Evolutionary conservation across 1,139 yeast genomes (phyloP).

Genomic region (Kluyveromyces marxianus): DNA sequence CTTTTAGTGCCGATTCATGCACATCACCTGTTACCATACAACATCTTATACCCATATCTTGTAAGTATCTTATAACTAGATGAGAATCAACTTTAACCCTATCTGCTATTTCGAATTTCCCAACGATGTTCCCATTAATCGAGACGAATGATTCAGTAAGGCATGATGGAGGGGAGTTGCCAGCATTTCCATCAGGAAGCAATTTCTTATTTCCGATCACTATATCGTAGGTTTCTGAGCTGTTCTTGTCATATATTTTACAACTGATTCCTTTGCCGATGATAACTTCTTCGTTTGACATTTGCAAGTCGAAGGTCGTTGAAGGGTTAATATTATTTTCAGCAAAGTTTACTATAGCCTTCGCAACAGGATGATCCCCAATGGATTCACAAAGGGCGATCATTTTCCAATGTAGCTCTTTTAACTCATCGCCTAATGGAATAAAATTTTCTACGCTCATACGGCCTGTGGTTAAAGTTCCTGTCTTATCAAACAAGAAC

Average conservation of each 20-base stretch:
- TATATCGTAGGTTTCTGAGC: conserved; percentile 30
- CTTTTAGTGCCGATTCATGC: conserved; percentile 49
- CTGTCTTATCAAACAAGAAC: conserved; percentile 89
- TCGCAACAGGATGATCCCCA: conserved; percentile 87
- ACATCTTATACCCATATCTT: conserved; percentile 49
- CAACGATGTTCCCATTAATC: conserved; percentile 52
- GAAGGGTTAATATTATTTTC: conserved; percentile 14
- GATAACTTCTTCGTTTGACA: conserved; percentile 41
- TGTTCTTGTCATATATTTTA: conserved; percentile 23
- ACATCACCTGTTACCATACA: conserved; percentile 93
- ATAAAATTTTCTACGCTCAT: conserved; percentile 46
- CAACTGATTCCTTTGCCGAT: conserved; percentile 66
- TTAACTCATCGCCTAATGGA: background rate
- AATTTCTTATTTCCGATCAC: conserved; percentile 52
- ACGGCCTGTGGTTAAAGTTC: conserved; percentile 82
- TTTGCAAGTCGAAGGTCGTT: conserved; percentile 18
- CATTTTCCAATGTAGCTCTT: conserved; percentile 11
- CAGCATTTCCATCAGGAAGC: conserved; percentile 29
- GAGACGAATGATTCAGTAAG: conserved; percentile 36
- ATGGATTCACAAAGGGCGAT: conserved; percentile 56
- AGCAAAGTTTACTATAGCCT: conserved; percentile 46
- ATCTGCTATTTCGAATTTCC: conserved; percentile 63
- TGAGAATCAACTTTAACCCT: conserved; percentile 60
- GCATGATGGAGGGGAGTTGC: background rate
- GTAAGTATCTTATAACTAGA: conserved; percentile 51